A percentile compares a stretch with the other conserved stretches of the same genome.
These are phyloP conservation scores for Vachellia pachyceras DNA, from an alignment of 306 rosid genomes.

Conservation along the genomic window DNA sequence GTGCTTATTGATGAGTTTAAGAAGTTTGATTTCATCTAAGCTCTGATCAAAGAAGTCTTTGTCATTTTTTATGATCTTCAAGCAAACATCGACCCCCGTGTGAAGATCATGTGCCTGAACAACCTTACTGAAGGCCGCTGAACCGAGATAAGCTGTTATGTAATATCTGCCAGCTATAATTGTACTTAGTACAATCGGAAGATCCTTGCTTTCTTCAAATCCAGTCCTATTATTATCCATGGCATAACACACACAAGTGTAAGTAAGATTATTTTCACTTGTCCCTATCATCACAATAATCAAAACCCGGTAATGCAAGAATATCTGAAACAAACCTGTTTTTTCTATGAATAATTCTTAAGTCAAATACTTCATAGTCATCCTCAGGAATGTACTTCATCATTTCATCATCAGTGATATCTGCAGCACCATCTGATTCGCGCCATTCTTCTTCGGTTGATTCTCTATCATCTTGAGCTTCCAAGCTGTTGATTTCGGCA, in stretches of 20 bases:
- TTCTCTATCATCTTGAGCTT: conserved; percentile 41
- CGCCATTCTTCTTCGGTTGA: conserved; percentile 46
- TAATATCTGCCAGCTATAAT: conserved; percentile 89
- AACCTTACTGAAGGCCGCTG: conserved; percentile 97
- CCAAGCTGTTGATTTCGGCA: conserved; percentile 41
- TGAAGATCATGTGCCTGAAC: conserved; percentile 96
- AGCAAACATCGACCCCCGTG: conserved; percentile 86
- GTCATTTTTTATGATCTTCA: conserved; percentile 96
- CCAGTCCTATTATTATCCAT: conserved; percentile 91
- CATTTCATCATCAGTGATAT: conserved; percentile 61
- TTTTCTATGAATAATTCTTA: conserved; percentile 88
- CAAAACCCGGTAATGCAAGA: conserved; percentile 9
- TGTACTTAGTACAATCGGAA: conserved; percentile 81
- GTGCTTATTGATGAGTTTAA: conserved; percentile 91
- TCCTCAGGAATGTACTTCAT: conserved; percentile 55
- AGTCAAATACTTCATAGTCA: conserved; percentile 82
- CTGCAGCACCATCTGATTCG: conserved; percentile 49
- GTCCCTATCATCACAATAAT: conserved; percentile 19
- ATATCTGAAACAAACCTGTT: conserved; percentile 71
- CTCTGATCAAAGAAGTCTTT: conserved; percentile 98
- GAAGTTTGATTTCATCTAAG: conserved; percentile 94
- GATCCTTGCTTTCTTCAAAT: conserved; percentile 95
- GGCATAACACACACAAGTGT: conserved; percentile 47
- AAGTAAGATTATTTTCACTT: conserved; percentile 45
- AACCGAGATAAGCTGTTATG: conserved; percentile 88